Evolutionary conservation across 2,329 filamentous ascomycete species (phyloP), one percentile per base, ranked within the genome.

Genomic region (Annulohypoxylon truncatum): DNA sequence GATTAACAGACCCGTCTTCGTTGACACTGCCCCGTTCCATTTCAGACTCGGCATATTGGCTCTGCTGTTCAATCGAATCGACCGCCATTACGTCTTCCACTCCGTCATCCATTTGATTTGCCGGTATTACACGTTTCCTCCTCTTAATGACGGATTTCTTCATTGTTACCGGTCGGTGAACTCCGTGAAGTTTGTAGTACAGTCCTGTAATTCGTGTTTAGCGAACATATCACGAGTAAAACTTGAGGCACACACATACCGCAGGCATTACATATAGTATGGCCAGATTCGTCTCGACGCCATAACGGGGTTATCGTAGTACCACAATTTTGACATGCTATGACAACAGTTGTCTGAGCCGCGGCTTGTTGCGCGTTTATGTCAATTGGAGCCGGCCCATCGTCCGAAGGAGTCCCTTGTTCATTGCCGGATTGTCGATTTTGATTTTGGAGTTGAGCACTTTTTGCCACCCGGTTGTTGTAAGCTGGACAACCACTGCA

Each of bases 191-290:
- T 79, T 98, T 98, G 82, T 96, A 94, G 79, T 99, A 99, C 2
- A 99, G 83, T 3, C 95, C 94, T 97, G 71, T 53, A 28, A 38
- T 20, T 22, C 18, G 13, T 33, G 47, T 63, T 79, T 68, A 78
- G 77, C 61, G 26, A 35, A 38, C 8, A 38, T 22, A 26, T 47
- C n/a, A 15, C 51, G 15, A 29, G 12, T 10, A n/a, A 29, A 38
- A 42, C n/a, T 52, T 29, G 4, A 28, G 9, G 13, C 26, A 33
- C 65, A 86, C 90, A 66, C 74, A 77, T 86, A 97, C 94, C 96
- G 82, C 96, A 99, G 54, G 96, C 96, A 79, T 99, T 99, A 82
- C 96, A 99, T 69, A 99, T 99, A 4, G 95, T 97, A 80, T 97
- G 94, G 1, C 96, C 96, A 72, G 90, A 90, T 79, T 97, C 95